phyloP scores from a whole-genome alignment of 768 basidiomycete genomes.

The Agaricus subrufescens region DNA sequence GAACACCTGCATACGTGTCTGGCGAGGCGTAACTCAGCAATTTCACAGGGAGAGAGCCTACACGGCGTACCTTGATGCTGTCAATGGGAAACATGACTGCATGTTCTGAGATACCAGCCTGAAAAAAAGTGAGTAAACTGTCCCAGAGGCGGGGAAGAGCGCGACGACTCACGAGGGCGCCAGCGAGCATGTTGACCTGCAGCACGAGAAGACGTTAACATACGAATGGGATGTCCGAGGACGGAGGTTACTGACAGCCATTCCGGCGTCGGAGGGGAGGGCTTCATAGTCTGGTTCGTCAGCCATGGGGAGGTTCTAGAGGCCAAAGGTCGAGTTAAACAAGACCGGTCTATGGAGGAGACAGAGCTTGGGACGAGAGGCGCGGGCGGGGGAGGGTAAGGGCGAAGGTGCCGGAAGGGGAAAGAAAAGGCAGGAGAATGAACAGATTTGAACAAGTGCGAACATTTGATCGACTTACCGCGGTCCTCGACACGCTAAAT shows the following conservation, averaged over 20 bases:
- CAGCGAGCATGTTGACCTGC: slow-evolving; percentile 95
- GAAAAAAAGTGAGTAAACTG: slow-evolving; percentile 12
- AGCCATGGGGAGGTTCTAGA: slow-evolving; percentile 9
- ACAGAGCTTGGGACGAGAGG: background rate
- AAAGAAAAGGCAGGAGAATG: too few species aligned
- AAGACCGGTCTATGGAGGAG: background rate
- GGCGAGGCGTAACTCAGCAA: slow-evolving; percentile 8
- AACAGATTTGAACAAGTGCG: too few species aligned
- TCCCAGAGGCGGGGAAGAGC: background rate
- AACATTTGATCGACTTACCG: too few species aligned
- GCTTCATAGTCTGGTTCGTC: slow-evolving; percentile 16
- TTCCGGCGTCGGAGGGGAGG: slow-evolving; percentile 66
- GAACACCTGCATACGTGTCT: slow-evolving; percentile 99
- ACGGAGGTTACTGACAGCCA: slow-evolving; percentile 49
- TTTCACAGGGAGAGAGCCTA: background rate
- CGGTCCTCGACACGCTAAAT: too few species aligned
- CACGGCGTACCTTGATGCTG: slow-evolving; percentile 83
- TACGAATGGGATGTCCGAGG: background rate
- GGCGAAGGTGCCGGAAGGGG: background rate
- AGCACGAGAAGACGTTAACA: slow-evolving; percentile 13
- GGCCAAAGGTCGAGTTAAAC: background rate
- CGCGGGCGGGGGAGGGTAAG: too few species aligned
- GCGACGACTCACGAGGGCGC: slow-evolving; percentile 70
- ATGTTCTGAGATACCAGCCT: slow-evolving; percentile 99
- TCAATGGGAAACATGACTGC: slow-evolving; percentile 98